These are phyloP conservation scores for Cenchrus purpureus DNA, from an alignment of 176 grass and related monocot genomes.

Conservation along the genomic window DNA sequence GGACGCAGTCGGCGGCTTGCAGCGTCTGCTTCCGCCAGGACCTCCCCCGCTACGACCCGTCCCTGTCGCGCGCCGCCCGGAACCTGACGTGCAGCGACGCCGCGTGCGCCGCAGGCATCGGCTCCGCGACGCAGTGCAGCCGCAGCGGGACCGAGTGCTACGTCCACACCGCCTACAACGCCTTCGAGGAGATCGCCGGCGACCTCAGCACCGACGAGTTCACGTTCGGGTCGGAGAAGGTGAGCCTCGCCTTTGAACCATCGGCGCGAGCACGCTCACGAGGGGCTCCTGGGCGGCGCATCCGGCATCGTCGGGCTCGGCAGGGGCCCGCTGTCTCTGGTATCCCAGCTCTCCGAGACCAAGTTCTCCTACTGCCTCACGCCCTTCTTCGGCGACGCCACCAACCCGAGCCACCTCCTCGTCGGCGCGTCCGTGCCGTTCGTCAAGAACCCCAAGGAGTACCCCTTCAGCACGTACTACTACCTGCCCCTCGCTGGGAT, in stretches of 20 bases:
- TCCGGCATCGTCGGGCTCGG: slow-evolving; percentile 40
- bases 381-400: background rate
- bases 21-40: background rate
- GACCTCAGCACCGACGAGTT: background rate
- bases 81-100: background rate
- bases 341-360: background rate
- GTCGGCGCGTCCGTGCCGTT: slow-evolving; percentile 5
- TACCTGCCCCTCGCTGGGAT: background rate
- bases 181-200: background rate
- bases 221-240: background rate
- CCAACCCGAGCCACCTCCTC: background rate
- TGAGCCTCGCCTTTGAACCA: slow-evolving; percentile 1
- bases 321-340: slow-evolving; percentile 2
- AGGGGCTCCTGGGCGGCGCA: background rate
- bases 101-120: background rate
- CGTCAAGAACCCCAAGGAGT: background rate
- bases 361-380: slow-evolving; percentile 44
- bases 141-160: background rate
- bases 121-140: background rate
- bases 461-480: background rate
- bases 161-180: background rate
- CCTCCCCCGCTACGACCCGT: background rate
- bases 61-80: background rate
- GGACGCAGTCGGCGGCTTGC: background rate
- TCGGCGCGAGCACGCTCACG: background rate